Conservation (phyloP, 805 yeast genomes). For the Suhomyces vadensis region DNA sequence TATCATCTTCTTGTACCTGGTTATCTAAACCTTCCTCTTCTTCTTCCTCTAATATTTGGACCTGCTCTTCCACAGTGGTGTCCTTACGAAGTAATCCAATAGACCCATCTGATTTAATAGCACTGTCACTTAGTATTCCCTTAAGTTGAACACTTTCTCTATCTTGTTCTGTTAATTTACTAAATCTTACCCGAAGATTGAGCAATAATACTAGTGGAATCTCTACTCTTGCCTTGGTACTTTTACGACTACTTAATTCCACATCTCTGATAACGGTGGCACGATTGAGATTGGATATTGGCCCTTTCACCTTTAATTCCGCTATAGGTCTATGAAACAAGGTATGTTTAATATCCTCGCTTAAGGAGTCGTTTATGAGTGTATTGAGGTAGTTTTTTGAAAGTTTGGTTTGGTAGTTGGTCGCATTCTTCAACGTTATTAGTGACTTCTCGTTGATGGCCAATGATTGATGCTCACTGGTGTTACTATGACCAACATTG, state of each 20-base stretch:
- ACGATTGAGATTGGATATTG: conserved; percentile 1
- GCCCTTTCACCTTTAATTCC: conserved; percentile 3
- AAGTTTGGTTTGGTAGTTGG: conserved; percentile 15
- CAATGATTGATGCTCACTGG: conserved; percentile 6
- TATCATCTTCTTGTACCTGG: background rate
- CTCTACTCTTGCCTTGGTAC: conserved; percentile 3
- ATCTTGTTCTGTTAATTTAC: conserved; percentile 6
- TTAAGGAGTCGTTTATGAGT: conserved; percentile 10
- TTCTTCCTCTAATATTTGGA: conserved; percentile 4
- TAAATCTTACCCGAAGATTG: conserved; percentile 3
- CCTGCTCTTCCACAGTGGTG: conserved; percentile 1
- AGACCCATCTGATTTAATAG: conserved; percentile 5
- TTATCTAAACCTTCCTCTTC: background rate
- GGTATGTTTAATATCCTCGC: conserved; percentile 5
- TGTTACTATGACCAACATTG: background rate
- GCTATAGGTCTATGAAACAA: conserved; percentile 12
- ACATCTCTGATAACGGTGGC: background rate
- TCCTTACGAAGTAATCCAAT: background rate
- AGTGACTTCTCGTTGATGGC: conserved; percentile 17
- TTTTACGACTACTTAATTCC: background rate
- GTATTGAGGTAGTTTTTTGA: conserved; percentile 15
- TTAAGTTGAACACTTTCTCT: conserved; percentile 2
- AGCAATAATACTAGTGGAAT: conserved; percentile 7
- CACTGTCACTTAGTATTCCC: background rate
- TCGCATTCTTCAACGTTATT: conserved; percentile 15